Evolutionary conservation across 495 filamentous ascomycete species (phyloP).

Genomic region (Cercophora newfieldiana): DNA sequence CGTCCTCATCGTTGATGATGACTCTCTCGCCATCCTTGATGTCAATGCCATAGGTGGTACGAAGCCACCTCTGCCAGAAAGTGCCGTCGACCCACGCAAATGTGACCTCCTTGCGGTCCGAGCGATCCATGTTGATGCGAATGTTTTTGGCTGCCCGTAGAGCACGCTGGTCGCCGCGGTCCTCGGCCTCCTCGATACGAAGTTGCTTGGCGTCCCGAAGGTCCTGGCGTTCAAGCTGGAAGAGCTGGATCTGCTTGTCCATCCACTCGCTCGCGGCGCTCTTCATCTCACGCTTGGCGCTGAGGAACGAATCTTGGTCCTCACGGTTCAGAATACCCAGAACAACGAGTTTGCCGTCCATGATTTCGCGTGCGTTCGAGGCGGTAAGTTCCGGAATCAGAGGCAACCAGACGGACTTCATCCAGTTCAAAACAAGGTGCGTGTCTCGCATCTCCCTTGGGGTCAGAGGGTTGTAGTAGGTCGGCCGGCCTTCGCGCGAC

Average conservation of each 20-base stretch:
- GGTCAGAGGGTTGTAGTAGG: constrained; percentile 79
- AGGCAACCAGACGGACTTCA: constrained; percentile 95
- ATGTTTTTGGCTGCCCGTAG: constrained; percentile 88
- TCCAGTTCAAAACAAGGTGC: constrained; percentile 79
- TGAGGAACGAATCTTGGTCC: constrained; percentile 73
- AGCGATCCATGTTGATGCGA: constrained; percentile 81
- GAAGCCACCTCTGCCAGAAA: constrained; percentile 97
- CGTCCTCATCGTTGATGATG: constrained; percentile 96
- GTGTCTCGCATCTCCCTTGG: constrained; percentile 90
- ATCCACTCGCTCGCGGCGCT: constrained; percentile 96
- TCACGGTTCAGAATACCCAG: constrained; percentile 84
- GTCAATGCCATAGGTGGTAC: constrained; percentile 89
- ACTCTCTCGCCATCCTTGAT: constrained; percentile 83
- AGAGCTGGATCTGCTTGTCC: constrained; percentile 87
- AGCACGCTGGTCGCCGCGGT: constrained; percentile 85
- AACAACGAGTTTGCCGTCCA: constrained; percentile 90
- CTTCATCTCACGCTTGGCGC: constrained; percentile 86
- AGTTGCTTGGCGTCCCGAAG: constrained; percentile 91
- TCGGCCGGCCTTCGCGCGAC: constrained; percentile 82
- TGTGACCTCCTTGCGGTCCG: constrained; percentile 81
- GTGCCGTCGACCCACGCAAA: constrained; percentile 99
- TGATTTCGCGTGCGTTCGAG: constrained; percentile 87
- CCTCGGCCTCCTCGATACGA: constrained; percentile 93
- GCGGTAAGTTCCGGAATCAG: constrained; percentile 94
- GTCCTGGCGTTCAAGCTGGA: constrained; percentile 89